A percentile compares a stretch with the other conserved stretches of the same genome.
These are phyloP conservation scores for Irpex sp. DNA, from an alignment of 1,284 basidiomycete genomes.

Conservation along the genomic window DNA sequence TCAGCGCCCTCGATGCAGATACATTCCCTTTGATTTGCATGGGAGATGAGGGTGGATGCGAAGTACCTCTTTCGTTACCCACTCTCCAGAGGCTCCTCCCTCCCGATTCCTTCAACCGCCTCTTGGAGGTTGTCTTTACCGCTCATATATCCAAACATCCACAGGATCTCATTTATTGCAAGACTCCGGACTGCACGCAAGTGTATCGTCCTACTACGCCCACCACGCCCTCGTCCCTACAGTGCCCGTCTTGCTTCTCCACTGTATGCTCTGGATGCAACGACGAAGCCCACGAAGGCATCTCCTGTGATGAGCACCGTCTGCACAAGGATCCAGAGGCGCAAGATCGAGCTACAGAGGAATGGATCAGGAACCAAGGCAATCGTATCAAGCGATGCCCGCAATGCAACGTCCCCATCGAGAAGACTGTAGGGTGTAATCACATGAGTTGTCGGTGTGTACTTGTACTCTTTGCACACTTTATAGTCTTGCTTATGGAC, in stretches of 20 bases:
- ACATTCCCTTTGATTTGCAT: conserved; percentile 51
- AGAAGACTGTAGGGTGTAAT: conserved; percentile 29
- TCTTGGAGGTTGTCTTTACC: conserved; percentile 43
- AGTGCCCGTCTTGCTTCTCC: conserved; percentile 50
- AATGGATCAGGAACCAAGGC: conserved; percentile 33
- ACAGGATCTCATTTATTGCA: conserved; percentile 47
- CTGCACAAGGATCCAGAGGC: conserved; percentile 27
- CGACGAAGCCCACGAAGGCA: conserved; percentile 41
- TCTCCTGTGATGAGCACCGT: conserved; percentile 39
- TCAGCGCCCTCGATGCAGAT: conserved; percentile 40
- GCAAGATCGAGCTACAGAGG: conserved; percentile 38
- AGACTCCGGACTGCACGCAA: conserved; percentile 54
- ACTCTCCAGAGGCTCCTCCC: conserved; percentile 44
- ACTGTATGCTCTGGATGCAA: conserved; percentile 39
- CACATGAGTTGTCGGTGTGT: conserved; percentile 20
- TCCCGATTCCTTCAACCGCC: conserved; percentile 36
- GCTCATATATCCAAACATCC: conserved; percentile 43
- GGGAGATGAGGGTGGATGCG: conserved; percentile 45
- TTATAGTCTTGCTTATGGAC: background rate
- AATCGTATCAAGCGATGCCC: conserved; percentile 26
- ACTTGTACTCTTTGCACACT: background rate
- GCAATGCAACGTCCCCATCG: conserved; percentile 20
- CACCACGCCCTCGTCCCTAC: conserved; percentile 19
- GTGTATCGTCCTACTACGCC: conserved; percentile 41
- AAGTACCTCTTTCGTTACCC: conserved; percentile 45